phyloP scores from a whole-genome alignment of 2,329 filamentous ascomycete species.

The Kalmusia sp. region DNA sequence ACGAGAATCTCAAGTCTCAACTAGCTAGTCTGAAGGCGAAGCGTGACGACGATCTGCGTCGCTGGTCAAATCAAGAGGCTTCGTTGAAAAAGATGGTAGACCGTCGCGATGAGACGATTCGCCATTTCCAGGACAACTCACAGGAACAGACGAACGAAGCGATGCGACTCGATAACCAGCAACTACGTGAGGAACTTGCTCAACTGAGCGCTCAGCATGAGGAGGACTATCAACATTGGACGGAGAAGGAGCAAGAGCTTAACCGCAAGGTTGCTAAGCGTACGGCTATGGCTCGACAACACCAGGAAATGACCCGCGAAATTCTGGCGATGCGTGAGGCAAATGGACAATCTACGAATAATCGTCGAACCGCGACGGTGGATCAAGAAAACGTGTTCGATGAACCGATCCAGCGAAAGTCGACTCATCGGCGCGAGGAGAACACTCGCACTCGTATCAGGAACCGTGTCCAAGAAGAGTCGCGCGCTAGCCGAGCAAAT shows the following conservation, averaged over 20 bases:
- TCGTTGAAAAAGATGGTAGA: constrained; percentile 42
- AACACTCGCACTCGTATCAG: constrained; percentile 41
- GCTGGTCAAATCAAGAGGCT: constrained; percentile 41
- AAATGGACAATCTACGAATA: constrained; percentile 25
- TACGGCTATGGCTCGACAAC: constrained; percentile 32
- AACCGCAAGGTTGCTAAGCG: constrained; percentile 43
- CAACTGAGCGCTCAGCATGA: constrained; percentile 44
- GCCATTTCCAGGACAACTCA: constrained; percentile 44
- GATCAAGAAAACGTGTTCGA: constrained; percentile 26
- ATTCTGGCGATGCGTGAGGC: constrained; percentile 33
- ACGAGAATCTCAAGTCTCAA: constrained; percentile 73
- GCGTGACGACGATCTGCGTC: constrained; percentile 60
- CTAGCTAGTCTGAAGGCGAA: constrained; percentile 77
- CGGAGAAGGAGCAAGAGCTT: constrained; percentile 38
- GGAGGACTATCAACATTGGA: constrained; percentile 42
- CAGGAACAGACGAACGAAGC: constrained; percentile 47
- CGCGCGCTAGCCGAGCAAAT: constrained; percentile 39
- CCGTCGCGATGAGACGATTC: constrained; percentile 48
- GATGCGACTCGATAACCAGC: constrained; percentile 50
- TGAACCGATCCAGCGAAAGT: constrained; percentile 30
- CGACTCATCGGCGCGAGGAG: constrained; percentile 41
- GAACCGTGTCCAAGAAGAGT: constrained; percentile 42
- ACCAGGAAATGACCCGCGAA: constrained; percentile 41
- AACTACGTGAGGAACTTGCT: constrained; percentile 47
- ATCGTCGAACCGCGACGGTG: constrained; percentile 15